Base-by-base conservation (phyloP, 345 rosid species). In the Eucalyptus urophylla region DNA sequence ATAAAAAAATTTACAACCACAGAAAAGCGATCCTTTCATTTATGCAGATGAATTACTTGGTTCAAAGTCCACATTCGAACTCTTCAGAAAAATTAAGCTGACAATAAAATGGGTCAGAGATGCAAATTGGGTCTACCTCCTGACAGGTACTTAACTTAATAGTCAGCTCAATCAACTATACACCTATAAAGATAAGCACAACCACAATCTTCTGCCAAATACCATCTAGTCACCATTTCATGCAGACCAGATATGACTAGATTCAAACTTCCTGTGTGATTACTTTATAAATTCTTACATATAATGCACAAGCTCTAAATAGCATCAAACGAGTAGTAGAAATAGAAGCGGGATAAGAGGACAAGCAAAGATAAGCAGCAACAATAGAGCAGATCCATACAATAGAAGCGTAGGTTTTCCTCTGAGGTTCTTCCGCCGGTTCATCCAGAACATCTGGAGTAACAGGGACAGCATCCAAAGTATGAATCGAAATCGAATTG, bases 391-490 rank as follows among this genome's bases (percentile, higher is more conserved):
- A 60, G 49, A 90, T 25, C 87, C 99, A 87, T 95, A 98, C 99
- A 86, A 98, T 96, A 51, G 98, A 95, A 86, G 99, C 99, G 60
- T 95, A 98, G 54, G 98, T 98, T 93, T 92, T 96, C 94, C 92
- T 95, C 24, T 90, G 88, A 80, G 93, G 93, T 89, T 98, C 99
- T 91, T 90, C 98, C 49, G 86, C 92, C 21, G 96, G 93, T 93
- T 96, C 98, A 89, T 95, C 98, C 40, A 86, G 86, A 80, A 91
- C 90, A 89, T 94, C 91, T 19, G 92, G 92, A 27, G 92, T 81
- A 58, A 95, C 94, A 80, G 94, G 96, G 89, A 94, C 92, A 16
- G 91, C 91, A 85, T 92, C 92, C 80, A 93, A 85, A 86, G 89
- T 92, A 90, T 93, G 95, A 86, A 88, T 90, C 13, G 90, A 89